A percentile compares a stretch with the other conserved stretches of the same genome.
phyloP scores from a whole-genome alignment of 495 filamentous ascomycete species.

The Choiromyces venosus region DNA sequence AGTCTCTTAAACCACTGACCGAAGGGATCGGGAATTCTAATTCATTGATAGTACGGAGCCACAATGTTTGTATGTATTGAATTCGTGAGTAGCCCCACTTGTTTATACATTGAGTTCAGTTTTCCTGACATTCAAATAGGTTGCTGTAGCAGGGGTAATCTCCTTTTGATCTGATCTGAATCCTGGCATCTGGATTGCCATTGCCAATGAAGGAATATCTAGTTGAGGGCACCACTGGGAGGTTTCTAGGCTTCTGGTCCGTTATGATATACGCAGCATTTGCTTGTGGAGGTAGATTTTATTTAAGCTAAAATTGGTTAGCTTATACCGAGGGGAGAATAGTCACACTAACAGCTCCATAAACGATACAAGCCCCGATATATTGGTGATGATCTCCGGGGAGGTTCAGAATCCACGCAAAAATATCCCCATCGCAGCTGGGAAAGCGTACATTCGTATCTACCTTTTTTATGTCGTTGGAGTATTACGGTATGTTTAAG shows the following conservation, averaged over 20 bases:
- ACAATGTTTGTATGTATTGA: not conserved
- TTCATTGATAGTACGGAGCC: constrained; percentile 43
- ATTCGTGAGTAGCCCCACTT: not conserved
- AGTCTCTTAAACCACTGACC: not conserved
- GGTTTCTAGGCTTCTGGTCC: constrained; percentile 49
- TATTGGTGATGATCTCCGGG: not conserved
- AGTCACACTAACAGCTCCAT: not conserved
- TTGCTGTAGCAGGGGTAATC: constrained; percentile 44
- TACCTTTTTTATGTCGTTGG: not conserved
- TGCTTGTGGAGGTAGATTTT: constrained; percentile 46
- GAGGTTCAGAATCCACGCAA: not conserved
- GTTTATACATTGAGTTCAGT: not conserved
- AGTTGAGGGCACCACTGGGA: constrained; percentile 45
- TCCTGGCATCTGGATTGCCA: constrained; percentile 65
- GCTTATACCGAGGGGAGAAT: not conserved
- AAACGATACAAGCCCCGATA: not conserved
- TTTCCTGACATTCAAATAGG: not conserved
- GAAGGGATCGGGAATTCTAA: not conserved
- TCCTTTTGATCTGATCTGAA: constrained; percentile 62
- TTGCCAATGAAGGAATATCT: constrained; percentile 64
- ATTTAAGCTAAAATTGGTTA: not conserved
- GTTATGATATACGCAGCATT: constrained; percentile 49
- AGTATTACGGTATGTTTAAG: not conserved
- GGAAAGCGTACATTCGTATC: not conserved
- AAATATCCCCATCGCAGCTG: not conserved